Base-by-base conservation (phyloP, 495 filamentous ascomycete genomes). In the Barbatosphaeria neglecta region DNA sequence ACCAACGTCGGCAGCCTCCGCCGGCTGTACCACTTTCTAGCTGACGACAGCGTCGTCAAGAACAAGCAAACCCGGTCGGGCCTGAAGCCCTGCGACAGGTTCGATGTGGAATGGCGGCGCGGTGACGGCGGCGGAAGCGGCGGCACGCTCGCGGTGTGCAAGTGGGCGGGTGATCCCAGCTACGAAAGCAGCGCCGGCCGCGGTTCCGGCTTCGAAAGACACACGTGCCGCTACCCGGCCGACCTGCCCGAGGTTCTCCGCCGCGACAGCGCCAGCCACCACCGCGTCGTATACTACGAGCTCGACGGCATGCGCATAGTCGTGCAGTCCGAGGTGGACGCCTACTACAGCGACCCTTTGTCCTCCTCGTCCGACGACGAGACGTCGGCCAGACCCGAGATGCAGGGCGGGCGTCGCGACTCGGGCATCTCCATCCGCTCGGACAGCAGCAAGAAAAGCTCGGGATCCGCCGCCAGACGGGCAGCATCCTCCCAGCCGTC, bases 321-420 rank as follows among this genome's bases (percentile, higher is more conserved):
- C 2, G 47, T 61, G 0, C 58, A 61, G 46, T 50, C 48, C 33
- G 58, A 61, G 35, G 52, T 56, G 0, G 58, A 61, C 16, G 58
- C 35, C 0, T 56, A 54, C 37, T 43, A 47, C 43, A 16, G n/a
- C n/a, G n/a, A n/a, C n/a, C n/a, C n/a, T n/a, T n/a, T n/a, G n/a
- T 27, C 16, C 35, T 25, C 9, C n/a, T n/a, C n/a, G n/a, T n/a
- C n/a, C n/a, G n/a, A n/a, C n/a, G n/a, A n/a, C n/a, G n/a, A n/a
- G n/a, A n/a, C n/a, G n/a, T n/a, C n/a, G n/a, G n/a, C n/a, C n/a
- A n/a, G n/a, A n/a, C n/a, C n/a, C n/a, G n/a, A n/a, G n/a, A n/a
- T n/a, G n/a, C n/a, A n/a, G n/a, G n/a, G n/a, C n/a, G n/a, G 11
- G 2, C 39, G 39, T 22, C 39, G 39, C 6, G 39, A 41, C 39